These are phyloP conservation scores for Saitozyma sp. DNA, from an alignment of 768 basidiomycete species.

Conservation along the genomic window DNA sequence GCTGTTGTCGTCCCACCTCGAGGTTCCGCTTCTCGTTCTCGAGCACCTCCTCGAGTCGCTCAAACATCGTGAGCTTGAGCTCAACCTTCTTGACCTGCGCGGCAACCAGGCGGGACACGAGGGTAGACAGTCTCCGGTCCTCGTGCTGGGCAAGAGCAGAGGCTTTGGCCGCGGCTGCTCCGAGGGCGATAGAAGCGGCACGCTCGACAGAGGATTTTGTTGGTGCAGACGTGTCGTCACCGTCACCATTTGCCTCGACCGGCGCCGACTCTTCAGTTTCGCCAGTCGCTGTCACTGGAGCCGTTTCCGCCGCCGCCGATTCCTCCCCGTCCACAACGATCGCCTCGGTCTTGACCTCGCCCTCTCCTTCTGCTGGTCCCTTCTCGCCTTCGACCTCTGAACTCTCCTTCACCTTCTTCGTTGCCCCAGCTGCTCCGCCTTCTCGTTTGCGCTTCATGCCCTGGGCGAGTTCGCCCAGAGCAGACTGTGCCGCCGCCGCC, in stretches of 20 bases:
- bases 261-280: conserved; percentile 3
- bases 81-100: conserved; percentile 75
- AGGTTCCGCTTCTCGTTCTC: conserved; percentile 85
- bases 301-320: conserved; percentile 1
- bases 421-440: conserved; percentile 54
- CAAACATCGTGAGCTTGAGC: conserved; percentile 91
- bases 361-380: conserved; percentile 13
- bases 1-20: conserved; percentile 74
- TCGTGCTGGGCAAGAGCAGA: conserved; percentile 76
- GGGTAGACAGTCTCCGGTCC: conserved; percentile 72
- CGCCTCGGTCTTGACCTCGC: conserved; percentile 27
- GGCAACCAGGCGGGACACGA: conserved; percentile 78
- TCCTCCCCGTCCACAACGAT: conserved; percentile 59
- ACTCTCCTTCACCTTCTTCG: conserved; percentile 29
- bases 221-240: conserved; percentile 16
- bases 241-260: conserved; percentile 9
- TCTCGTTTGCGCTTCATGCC: conserved; percentile 56
- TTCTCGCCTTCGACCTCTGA: conserved; percentile 20
- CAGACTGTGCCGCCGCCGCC: conserved; percentile 88
- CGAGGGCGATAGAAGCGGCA: conserved; percentile 83
- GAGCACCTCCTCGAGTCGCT: conserved; percentile 87
- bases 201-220: conserved; percentile 71
- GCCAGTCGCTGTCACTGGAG: not conserved
- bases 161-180: conserved; percentile 84
- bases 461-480: conserved; percentile 75